Evolutionary conservation across 2,329 filamentous ascomycete species (phyloP).

Genomic region (Aspergillus awamori): DNA sequence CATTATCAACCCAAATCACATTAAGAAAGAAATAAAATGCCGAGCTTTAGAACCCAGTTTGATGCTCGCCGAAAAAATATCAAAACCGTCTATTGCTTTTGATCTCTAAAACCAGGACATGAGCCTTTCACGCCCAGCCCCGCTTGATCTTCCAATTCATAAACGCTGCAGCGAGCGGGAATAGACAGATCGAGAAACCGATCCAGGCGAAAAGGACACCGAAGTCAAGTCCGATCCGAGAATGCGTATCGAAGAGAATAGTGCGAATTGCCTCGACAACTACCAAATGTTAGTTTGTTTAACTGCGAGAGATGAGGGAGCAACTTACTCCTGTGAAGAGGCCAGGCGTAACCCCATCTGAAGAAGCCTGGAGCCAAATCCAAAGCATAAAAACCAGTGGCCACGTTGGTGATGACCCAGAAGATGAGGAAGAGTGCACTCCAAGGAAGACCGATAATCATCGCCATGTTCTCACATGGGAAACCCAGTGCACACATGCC

Average conservation of each 20-base stretch:
- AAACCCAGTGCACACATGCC: conserved; percentile 66
- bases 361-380: conserved; percentile 63
- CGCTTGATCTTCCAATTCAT: conserved; percentile 39
- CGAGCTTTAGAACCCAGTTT: no score
- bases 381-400: conserved; percentile 62
- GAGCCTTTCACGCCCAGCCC: conserved; percentile 14
- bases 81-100: background rate
- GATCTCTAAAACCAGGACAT: rapidly evolving
- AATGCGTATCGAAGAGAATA: conserved; percentile 64
- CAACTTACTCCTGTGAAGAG: conserved; percentile 58
- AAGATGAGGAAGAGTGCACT: conserved; percentile 66
- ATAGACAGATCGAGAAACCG: conserved; percentile 30
- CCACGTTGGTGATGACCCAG: conserved; percentile 68
- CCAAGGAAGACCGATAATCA: conserved; percentile 65
- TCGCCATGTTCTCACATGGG: conserved; percentile 66
- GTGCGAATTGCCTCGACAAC: conserved; percentile 62
- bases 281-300: conserved; percentile 15
- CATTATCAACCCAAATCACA: background rate
- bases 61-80: no score
- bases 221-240: conserved; percentile 62
- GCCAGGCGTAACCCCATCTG: conserved; percentile 65
- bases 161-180: conserved; percentile 32
- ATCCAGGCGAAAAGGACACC: conserved; percentile 63
- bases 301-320: no score
- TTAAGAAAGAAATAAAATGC: background rate